phyloP scores from a whole-genome alignment of 2,329 filamentous ascomycete species.

The Pseudogymnoascus sp. region DNA sequence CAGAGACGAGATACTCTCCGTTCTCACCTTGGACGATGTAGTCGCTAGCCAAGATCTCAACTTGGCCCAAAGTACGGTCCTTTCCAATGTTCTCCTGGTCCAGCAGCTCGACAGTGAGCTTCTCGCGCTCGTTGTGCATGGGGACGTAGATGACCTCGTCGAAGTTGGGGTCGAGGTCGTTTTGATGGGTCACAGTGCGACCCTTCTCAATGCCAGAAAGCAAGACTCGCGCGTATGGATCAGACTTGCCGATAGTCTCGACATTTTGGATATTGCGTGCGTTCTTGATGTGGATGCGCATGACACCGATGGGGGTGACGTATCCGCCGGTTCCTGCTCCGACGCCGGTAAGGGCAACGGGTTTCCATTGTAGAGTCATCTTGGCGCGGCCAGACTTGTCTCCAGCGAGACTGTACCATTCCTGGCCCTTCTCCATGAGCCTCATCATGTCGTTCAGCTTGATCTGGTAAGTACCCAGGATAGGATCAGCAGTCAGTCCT shows the following conservation, averaged over 20 bases:
- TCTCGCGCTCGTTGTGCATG: constrained; percentile 75
- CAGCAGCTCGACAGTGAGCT: constrained; percentile 87
- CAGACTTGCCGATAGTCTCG: constrained; percentile 92
- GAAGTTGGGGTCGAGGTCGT: constrained; percentile 91
- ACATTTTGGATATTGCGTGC: constrained; percentile 81
- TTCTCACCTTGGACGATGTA: constrained; percentile 70
- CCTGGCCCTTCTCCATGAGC: constrained; percentile 82
- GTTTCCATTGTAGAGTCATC: constrained; percentile 90
- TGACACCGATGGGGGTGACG: constrained; percentile 85
- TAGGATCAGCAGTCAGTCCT: constrained; percentile 71
- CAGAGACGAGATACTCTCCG: constrained; percentile 73
- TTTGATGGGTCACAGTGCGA: constrained; percentile 89
- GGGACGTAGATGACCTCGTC: constrained; percentile 94
- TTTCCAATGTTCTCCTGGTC: constrained; percentile 88
- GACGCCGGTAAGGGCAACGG: constrained; percentile 75
- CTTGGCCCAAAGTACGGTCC: constrained; percentile 75
- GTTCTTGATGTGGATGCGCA: constrained; percentile 84
- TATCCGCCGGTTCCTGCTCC: constrained; percentile 77
- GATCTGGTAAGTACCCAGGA: constrained; percentile 88
- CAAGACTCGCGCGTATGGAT: constrained; percentile 83
- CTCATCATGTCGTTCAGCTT: constrained; percentile 90
- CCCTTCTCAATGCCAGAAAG: constrained; percentile 86
- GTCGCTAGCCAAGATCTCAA: constrained; percentile 70
- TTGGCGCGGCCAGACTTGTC: constrained; percentile 79
- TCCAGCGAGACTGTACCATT: constrained; percentile 88